phyloP scores from a whole-genome alignment of 2,329 filamentous ascomycete genomes.

The Cladophialophora carrionii region DNA sequence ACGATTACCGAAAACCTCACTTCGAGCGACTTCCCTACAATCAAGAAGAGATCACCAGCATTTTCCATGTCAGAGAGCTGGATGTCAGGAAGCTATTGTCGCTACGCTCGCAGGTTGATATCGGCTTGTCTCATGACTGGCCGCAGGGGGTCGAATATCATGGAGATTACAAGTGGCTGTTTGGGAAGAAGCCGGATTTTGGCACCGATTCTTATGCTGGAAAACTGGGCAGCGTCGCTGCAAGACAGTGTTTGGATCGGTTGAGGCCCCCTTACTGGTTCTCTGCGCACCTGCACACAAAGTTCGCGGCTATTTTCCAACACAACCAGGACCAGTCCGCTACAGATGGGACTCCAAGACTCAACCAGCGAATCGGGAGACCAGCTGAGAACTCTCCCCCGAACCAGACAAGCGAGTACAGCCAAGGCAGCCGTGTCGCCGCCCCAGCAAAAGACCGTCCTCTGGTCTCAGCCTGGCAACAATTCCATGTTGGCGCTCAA shows the following conservation, averaged over 20 bases:
- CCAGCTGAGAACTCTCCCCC: not conserved
- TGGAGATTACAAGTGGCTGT: constrained; percentile 71
- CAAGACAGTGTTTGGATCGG: constrained; percentile 76
- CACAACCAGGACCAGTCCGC: constrained; percentile 46
- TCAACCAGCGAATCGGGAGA: not conserved
- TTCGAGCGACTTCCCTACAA: constrained; percentile 85
- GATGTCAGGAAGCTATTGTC: constrained; percentile 89
- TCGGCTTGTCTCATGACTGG: constrained; percentile 96
- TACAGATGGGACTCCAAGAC: not conserved
- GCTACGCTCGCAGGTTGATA: constrained; percentile 81
- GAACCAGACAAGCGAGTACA: not conserved
- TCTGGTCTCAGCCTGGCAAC: constrained; percentile 46
- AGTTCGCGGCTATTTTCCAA: constrained; percentile 69
- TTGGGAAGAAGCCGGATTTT: constrained; percentile 74
- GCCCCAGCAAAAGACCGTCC: constrained; percentile 22
- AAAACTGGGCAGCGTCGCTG: constrained; percentile 76
- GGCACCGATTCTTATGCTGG: constrained; percentile 74
- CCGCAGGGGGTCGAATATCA: constrained; percentile 78
- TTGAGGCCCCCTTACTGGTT: constrained; percentile 89
- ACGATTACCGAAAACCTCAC: constrained; percentile 82
- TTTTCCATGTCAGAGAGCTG: constrained; percentile 87
- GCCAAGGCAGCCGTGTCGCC: constrained; percentile 14
- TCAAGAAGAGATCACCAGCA: constrained; percentile 71
- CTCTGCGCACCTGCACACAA: constrained; percentile 88
- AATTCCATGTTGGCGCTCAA: constrained; percentile 44